Percentiles rank a stretch among this genome's conserved stretches.
These are phyloP conservation scores for Rhododendron ferrugineum DNA, from an alignment of 148 eudicot genomes.

Conservation along the genomic window DNA sequence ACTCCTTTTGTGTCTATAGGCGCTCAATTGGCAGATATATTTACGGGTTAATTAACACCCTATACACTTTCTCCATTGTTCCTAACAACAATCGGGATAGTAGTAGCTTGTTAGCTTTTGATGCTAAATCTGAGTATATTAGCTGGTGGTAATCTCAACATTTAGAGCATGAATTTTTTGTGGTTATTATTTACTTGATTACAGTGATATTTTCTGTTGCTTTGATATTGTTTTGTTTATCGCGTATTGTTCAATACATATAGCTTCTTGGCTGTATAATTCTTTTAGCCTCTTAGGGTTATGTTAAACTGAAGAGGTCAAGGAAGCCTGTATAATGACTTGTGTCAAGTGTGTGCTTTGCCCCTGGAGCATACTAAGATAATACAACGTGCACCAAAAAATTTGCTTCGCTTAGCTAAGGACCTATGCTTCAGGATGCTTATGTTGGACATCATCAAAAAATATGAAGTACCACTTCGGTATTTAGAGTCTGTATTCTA, in stretches of 20 bases:
- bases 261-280: background rate
- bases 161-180: background rate
- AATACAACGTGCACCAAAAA: background rate
- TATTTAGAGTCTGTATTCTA: too few relatives aligned
- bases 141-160: background rate
- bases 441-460: background rate
- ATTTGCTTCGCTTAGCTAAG: background rate
- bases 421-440: background rate
- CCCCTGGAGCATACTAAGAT: background rate
- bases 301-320: background rate
- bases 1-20: too few relatives aligned
- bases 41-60: too few relatives aligned
- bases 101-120: background rate
- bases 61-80: too few relatives aligned
- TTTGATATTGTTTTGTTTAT: background rate
- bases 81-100: background rate
- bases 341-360: background rate
- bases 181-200: background rate
- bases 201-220: background rate
- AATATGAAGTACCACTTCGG: background rate
- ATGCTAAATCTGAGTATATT: background rate
- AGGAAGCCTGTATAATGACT: background rate
- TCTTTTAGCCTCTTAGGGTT: background rate
- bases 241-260: background rate
- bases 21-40: too few relatives aligned